Percentiles rank a stretch among this genome's conserved stretches.
Evolutionary conservation across 108 stramenopile species (phyloP).

Genomic region (Cyclotella cryptica): DNA sequence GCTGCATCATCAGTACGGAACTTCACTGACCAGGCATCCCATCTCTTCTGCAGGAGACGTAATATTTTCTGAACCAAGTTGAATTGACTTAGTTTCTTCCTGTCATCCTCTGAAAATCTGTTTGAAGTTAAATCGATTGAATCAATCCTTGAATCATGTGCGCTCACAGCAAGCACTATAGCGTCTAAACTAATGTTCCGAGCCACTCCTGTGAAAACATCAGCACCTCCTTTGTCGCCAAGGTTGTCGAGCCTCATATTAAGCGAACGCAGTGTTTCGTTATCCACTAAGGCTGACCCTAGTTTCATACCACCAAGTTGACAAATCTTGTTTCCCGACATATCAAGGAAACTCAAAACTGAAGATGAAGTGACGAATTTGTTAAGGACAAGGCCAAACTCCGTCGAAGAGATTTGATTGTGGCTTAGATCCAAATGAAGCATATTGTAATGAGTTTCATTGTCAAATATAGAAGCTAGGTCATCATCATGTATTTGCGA

Average conservation of each 20-base stretch:
- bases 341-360: constrained; percentile 3
- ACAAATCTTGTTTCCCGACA: constrained; percentile 29
- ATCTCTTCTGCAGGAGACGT: neutral
- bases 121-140: constrained; percentile 21
- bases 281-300: constrained; percentile 5
- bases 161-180: neutral
- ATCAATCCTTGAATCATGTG: constrained; percentile 6
- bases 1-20: constrained; percentile 11
- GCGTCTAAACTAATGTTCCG: constrained; percentile 12
- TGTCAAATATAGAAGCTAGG: neutral
- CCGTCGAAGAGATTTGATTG: constrained; percentile 14
- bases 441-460: neutral
- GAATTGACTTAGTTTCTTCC: constrained; percentile 1
- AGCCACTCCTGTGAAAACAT: constrained; percentile 2
- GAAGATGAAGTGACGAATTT: constrained; percentile 1
- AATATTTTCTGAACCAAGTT: neutral
- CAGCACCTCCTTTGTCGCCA: constrained; percentile 24
- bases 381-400: neutral
- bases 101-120: constrained; percentile 15
- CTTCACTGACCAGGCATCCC: constrained; percentile 13
- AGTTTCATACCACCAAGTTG: constrained; percentile 10
- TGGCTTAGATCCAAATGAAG: constrained; percentile 22
- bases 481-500: constrained; percentile 3
- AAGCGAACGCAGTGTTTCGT: constrained; percentile 23
- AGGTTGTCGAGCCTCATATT: constrained; percentile 16